A percentile compares a stretch with the other conserved stretches of the same genome.
Evolutionary conservation across 495 filamentous ascomycete genomes (phyloP).

Genomic region (Penicillium manginii): DNA sequence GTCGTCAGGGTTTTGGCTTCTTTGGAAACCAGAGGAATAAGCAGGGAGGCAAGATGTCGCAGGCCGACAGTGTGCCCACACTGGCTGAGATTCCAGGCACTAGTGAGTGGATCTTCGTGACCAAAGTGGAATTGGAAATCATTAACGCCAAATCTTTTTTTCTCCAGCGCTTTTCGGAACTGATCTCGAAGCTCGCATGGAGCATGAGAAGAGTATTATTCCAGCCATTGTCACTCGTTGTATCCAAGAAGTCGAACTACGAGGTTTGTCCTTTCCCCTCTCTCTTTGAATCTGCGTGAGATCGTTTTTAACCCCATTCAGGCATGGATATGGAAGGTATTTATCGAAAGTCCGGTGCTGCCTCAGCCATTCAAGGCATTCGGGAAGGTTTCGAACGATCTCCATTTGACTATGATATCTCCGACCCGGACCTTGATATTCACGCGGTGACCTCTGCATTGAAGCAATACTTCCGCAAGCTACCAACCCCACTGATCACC

Average conservation of each 20-base stretch:
- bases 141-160: neutral
- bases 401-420: slow-evolving; percentile 77
- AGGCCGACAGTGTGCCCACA: slow-evolving; percentile 57
- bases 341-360: slow-evolving; percentile 95
- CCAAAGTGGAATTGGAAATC: neutral
- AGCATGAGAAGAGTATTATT: slow-evolving; percentile 87
- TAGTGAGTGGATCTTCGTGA: slow-evolving; percentile 30
- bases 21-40: slow-evolving; percentile 63
- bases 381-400: slow-evolving; percentile 87
- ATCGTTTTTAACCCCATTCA: slow-evolving; percentile 22
- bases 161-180: slow-evolving; percentile 82
- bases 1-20: slow-evolving; percentile 74
- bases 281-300: neutral
- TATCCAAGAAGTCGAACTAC: slow-evolving; percentile 94
- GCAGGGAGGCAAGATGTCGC: slow-evolving; percentile 52
- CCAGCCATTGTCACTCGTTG: slow-evolving; percentile 90
- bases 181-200: slow-evolving; percentile 82
- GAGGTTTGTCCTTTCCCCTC: slow-evolving; percentile 53
- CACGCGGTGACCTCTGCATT: slow-evolving; percentile 93
- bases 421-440: slow-evolving; percentile 91
- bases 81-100: slow-evolving; percentile 59
- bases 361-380: slow-evolving; percentile 81
- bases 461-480: slow-evolving; percentile 96
- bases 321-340: slow-evolving; percentile 99
- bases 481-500: slow-evolving; percentile 89